Evolutionary conservation across 2,329 filamentous ascomycete genomes (phyloP).

Genomic region (Fusarium cicatricum): DNA sequence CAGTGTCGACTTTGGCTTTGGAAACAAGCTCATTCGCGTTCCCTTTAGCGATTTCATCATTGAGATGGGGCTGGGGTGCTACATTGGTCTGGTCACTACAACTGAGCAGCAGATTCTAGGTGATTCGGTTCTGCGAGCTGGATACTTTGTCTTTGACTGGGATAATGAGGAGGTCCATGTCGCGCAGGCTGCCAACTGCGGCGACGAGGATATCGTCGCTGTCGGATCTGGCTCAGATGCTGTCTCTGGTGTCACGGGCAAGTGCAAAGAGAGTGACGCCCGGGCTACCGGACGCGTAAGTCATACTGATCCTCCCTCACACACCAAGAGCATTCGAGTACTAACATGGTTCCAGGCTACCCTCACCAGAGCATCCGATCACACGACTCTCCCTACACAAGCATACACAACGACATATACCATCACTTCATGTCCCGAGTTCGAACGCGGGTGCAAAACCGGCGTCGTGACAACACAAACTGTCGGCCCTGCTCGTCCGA

Average conservation of each 20-base stretch:
- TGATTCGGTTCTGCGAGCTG: conserved; percentile 53
- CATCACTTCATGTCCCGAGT: conserved; percentile 40
- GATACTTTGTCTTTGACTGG: conserved; percentile 58
- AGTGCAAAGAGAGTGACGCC: conserved; percentile 47
- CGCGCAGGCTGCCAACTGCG: conserved; percentile 53
- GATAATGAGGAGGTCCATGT: conserved; percentile 53
- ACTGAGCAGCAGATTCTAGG: conserved; percentile 55
- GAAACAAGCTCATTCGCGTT: conserved; percentile 51
- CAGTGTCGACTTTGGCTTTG: conserved; percentile 60
- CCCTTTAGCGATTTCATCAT: conserved; percentile 60
- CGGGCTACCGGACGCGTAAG: conserved; percentile 16
- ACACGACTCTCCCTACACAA: conserved; percentile 17
- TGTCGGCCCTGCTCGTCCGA: conserved; percentile 20
- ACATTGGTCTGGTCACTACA: conserved; percentile 52
- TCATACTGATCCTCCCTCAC: not conserved
- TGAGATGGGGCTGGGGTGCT: conserved; percentile 51
- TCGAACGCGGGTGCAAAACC: conserved; percentile 35
- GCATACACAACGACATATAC: conserved; percentile 42
- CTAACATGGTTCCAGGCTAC: conserved; percentile 14
- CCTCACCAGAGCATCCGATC: conserved; percentile 9
- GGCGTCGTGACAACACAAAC: conserved; percentile 42
- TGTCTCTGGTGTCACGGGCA: conserved; percentile 47
- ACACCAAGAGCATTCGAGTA: not conserved
- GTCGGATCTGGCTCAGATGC: conserved; percentile 45
- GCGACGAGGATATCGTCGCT: conserved; percentile 49